Evolutionary conservation across 202 grass and related monocot species (phyloP), one percentile per base, ranked within the genome.

Genomic region (Tripidium arundinaceum): DNA sequence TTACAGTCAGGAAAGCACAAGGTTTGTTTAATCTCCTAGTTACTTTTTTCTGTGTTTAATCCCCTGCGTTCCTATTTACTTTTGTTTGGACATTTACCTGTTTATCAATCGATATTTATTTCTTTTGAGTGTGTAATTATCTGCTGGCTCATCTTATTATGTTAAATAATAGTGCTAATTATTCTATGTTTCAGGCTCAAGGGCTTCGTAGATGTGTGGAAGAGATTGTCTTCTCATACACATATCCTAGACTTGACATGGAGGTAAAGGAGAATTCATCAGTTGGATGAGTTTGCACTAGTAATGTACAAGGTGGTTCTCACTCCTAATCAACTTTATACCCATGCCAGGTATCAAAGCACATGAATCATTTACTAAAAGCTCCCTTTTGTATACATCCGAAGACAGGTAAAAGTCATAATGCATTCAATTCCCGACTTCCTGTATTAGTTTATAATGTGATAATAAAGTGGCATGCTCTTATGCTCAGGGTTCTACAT

Each of bases 161-260:
- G 16, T 45, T 43, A 1, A 39, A 79, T 52, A 36, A 69, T 66
- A 33, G 7, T 26, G 18, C 1, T 38, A 42, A 65, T 65, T 64
- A n/a, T 66, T 36, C 49, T 38, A 33, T 88, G 33, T 76, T 80
- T 87, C 71, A 89, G 88, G 69, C 46, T 2, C 92, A 74, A 49
- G 92, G 87, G 66, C 84, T 98, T 62, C 83, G 86, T 1, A 91
- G 86, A 80, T 98, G 95, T 83, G 88, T 95, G 63, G 92, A 98
- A 86, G 92, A 95, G 86, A 95, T 95, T 88, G 59, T 98, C 79
- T 98, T 98, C 85, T 86, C 86, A 22, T 95, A 95, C 67, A 90
- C 95, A 14, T 98, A 95, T 78, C 95, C 95, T 80, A 98, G 95
- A 95, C 86, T 98, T 74, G 95, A 93, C 66, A 95, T 98, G 86